Base-by-base conservation (phyloP, 495 filamentous ascomycete species). In the Gamarada debralockiae region DNA sequence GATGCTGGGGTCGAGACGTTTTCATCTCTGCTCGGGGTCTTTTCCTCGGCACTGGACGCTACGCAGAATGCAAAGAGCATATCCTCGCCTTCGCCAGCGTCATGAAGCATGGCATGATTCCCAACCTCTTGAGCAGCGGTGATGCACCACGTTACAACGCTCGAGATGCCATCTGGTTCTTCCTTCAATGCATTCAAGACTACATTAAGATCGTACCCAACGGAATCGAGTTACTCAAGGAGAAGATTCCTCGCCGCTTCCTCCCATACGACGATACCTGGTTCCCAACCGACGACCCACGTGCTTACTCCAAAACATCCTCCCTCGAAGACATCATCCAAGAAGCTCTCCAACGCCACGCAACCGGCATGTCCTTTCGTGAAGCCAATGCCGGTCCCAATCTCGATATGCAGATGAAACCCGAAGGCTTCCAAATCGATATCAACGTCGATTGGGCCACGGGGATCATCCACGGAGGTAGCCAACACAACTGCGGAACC, bases 81-180 rank as follows among this genome's bases (percentile, higher is more conserved):
- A 96, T 99, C 54, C 72, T 90, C 45, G 95, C 93, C 39, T 99
- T 99, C 71, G 91, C 89, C 0, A 95, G 90, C 64, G 91, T 99
- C 9, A 74, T 99, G 44, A 97, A 97, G 72, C 95, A 99, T 65
- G 95, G 95, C 39, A 97, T 97, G 95, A 89, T 97, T 48, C 95
- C 95, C 12, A 99, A 99, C 59, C 77, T 99, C 10, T 78, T 99
- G 15, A 81, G 88, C 56, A 85, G 85, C 58, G 91, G 95, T 15
- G 87, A 85, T 36, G 74, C 80, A n/a, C 95, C 95, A 2, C 76
- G 95, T n/a, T 99, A 97, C 70, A 99, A 99, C 63, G 89, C 92
- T 33, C 77, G 95, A 41, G 95, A 99, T 63, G 95, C 92, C 0
- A 81, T 97, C 34, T 99, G 95, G 95, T 99, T 97, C 77, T 91